These are phyloP conservation scores for Tulasnella sp. DNA, from an alignment of 768 basidiomycete species.

Conservation along the genomic window DNA sequence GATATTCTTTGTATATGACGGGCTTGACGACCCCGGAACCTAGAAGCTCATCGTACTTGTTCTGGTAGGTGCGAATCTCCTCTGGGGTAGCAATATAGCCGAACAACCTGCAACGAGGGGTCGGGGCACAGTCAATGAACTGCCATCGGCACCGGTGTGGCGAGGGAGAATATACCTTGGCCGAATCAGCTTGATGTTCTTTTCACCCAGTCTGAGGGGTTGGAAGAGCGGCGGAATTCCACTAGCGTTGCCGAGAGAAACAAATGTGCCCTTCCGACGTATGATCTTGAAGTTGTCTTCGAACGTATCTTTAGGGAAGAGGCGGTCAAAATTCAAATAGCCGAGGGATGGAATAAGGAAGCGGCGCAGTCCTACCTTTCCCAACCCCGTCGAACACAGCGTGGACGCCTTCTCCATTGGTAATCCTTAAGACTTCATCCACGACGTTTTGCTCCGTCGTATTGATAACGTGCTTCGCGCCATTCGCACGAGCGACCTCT, in stretches of 20 bases:
- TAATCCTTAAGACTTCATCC: conserved; percentile 65
- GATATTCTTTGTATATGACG: conserved; percentile 70
- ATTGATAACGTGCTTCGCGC: conserved; percentile 83
- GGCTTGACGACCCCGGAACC: conserved; percentile 58
- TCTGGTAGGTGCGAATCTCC: conserved; percentile 64
- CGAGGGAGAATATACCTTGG: conserved; percentile 52
- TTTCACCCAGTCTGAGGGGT: conserved; percentile 66
- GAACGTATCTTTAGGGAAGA: conserved; percentile 46
- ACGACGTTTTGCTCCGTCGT: conserved; percentile 73
- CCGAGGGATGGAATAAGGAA: not conserved
- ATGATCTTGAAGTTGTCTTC: conserved; percentile 77
- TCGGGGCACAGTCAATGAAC: not conserved
- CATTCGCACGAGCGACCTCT: conserved; percentile 66
- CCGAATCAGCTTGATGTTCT: conserved; percentile 74
- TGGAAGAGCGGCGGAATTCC: conserved; percentile 75
- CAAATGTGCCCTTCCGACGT: conserved; percentile 82
- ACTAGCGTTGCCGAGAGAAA: conserved; percentile 89
- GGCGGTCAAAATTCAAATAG: not conserved
- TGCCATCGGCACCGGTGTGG: not conserved
- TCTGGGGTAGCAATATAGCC: conserved; percentile 72
- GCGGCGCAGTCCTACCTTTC: conserved; percentile 61
- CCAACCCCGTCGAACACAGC: conserved; percentile 96
- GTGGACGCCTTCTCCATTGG: conserved; percentile 75
- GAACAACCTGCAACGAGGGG: conserved; percentile 47
- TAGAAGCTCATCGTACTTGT: conserved; percentile 59